These are phyloP conservation scores for Candida loeiensis DNA, from an alignment of 805 yeast species.

Conservation along the genomic window DNA sequence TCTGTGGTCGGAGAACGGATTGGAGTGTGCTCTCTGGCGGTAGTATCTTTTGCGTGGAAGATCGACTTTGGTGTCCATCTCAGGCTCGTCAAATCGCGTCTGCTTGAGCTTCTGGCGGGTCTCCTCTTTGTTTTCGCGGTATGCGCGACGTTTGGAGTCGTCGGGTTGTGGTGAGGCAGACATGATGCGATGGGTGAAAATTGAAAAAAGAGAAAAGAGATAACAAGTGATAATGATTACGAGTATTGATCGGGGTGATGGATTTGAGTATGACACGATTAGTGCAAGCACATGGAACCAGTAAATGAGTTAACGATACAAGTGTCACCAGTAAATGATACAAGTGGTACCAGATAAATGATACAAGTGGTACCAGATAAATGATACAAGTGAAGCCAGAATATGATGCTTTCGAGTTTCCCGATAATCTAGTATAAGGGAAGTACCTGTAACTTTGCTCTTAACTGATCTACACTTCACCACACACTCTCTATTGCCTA, in stretches of 20 bases:
- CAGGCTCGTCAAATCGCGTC: constrained; percentile 38
- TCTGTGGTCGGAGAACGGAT: constrained; percentile 94
- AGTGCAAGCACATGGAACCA: too few relatives aligned
- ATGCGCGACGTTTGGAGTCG: constrained; percentile 45
- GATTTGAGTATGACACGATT: too few relatives aligned
- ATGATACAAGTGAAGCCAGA: too few relatives aligned
- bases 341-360: too few relatives aligned
- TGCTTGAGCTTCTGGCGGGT: constrained; percentile 43
- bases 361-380: too few relatives aligned
- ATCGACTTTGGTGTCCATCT: constrained; percentile 30
- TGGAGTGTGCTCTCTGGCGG: constrained; percentile 96
- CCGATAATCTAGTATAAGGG: too few relatives aligned
- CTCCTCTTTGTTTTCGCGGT: constrained; percentile 46
- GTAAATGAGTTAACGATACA: too few relatives aligned
- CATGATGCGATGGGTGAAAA: constrained; percentile 7
- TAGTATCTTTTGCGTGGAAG: constrained; percentile 84
- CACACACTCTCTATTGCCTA: not conserved
- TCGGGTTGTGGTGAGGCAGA: constrained; percentile 11
- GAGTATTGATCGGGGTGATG: too few relatives aligned
- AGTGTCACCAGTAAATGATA: too few relatives aligned
- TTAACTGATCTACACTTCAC: not conserved
- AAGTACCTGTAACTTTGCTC: too few relatives aligned
- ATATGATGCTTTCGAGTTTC: too few relatives aligned
- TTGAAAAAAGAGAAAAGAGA: not conserved
- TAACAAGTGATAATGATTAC: not conserved